Conservation (phyloP, 768 basidiomycete species). For the Bullera alba region DNA sequence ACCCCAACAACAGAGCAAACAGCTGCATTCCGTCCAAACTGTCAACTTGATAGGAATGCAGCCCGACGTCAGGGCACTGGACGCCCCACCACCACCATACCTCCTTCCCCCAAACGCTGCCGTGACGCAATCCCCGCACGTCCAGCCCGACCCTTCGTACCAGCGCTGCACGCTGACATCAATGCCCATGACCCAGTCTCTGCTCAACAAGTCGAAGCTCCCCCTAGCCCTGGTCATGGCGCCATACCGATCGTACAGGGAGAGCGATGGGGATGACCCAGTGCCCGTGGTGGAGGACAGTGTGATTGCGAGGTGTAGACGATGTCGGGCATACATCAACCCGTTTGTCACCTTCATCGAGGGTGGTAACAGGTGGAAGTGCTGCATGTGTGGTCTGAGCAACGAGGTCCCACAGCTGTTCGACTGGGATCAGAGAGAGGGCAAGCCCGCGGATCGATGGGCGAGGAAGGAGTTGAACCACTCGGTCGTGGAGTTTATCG, state of each 20-base stretch:
- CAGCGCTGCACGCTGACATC: slow-evolving; percentile 85
- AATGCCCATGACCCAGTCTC: slow-evolving; percentile 81
- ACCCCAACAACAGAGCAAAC: no score
- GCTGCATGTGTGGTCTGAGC: slow-evolving; percentile 96
- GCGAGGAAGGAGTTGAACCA: slow-evolving; percentile 85
- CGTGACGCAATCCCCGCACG: slow-evolving; percentile 51
- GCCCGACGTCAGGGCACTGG: slow-evolving; percentile 79
- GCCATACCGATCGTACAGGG: slow-evolving; percentile 75
- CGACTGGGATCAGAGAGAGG: slow-evolving; percentile 92
- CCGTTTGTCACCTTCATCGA: slow-evolving; percentile 97
- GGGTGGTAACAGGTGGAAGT: slow-evolving; percentile 97
- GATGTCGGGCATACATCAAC: slow-evolving; percentile 95
- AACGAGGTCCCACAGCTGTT: slow-evolving; percentile 98
- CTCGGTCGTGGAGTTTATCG: slow-evolving; percentile 91
- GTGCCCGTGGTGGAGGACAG: slow-evolving; percentile 90
- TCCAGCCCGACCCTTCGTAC: slow-evolving; percentile 84
- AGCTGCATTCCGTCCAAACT: slow-evolving; percentile 64
- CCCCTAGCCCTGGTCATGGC: slow-evolving; percentile 83
- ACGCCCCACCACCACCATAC: slow-evolving; percentile 78
- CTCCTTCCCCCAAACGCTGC: slow-evolving; percentile 68
- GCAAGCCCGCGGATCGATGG: slow-evolving; percentile 95
- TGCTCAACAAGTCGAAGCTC: slow-evolving; percentile 81
- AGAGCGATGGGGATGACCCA: slow-evolving; percentile 57
- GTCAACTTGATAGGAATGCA: slow-evolving; percentile 88
- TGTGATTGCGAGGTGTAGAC: slow-evolving; percentile 88